phyloP scores from a whole-genome alignment of 306 rosid genomes.

The Glycyrrhiza uralensis region DNA sequence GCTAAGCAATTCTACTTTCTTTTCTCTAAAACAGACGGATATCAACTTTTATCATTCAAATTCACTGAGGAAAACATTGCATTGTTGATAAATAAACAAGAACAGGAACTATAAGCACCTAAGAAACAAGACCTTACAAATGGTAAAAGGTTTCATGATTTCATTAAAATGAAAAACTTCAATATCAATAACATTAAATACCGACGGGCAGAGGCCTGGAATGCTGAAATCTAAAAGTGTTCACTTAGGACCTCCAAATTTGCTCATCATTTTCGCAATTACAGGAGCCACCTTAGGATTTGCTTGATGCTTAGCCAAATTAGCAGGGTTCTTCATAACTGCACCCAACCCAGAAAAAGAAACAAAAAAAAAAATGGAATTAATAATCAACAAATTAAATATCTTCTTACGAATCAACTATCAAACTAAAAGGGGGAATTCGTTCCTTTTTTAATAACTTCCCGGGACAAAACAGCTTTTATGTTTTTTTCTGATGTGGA shows the following conservation, averaged over 20 bases:
- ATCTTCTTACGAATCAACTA: neutral
- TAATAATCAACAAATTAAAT: neutral
- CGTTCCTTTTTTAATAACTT: neutral
- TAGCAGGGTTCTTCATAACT: slow-evolving; percentile 93
- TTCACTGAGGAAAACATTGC: slow-evolving; percentile 12
- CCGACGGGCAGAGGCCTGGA: neutral
- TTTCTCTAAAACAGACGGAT: neutral
- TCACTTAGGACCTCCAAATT: slow-evolving; percentile 68
- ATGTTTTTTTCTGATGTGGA: too few species aligned
- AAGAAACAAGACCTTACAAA: slow-evolving; percentile 2
- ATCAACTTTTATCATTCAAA: neutral
- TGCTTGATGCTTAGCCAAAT: slow-evolving; percentile 80
- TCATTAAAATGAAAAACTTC: neutral
- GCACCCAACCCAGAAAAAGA: slow-evolving; percentile 26
- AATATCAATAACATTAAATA: slow-evolving; percentile 10
- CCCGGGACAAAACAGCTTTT: neutral
- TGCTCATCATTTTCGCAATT: slow-evolving; percentile 87
- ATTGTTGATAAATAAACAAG: neutral
- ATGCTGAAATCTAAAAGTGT: neutral
- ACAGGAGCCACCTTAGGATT: slow-evolving; percentile 93
- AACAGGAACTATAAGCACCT: neutral
- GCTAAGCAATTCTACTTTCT: neutral
- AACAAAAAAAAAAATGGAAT: neutral
- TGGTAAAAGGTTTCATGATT: neutral
- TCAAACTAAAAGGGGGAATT: neutral